Evolutionary conservation across 2,329 filamentous ascomycete genomes (phyloP).

Genomic region (Epichloe hybrida): DNA sequence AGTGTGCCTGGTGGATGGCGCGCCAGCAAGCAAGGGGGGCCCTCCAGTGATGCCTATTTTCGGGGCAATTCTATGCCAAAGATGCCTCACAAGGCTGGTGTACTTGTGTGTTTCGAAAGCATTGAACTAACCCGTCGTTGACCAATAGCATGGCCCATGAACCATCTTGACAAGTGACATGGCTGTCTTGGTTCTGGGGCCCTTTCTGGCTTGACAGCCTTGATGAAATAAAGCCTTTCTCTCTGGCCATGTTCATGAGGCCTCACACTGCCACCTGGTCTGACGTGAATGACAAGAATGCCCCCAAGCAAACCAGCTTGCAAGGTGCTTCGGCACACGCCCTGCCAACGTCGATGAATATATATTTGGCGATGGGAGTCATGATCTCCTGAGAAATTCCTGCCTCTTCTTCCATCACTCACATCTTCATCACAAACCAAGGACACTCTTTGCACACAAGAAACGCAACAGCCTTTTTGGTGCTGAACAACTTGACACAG

Average conservation of each 20-base stretch:
- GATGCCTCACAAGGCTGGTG: not conserved
- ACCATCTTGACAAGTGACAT: not conserved
- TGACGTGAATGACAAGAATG: not conserved
- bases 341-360: not conserved
- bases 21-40: not conserved
- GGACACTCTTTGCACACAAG: not conserved
- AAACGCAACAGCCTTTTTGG: not conserved
- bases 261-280: not conserved
- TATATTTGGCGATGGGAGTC: not conserved
- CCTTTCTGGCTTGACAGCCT: not conserved
- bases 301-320: not conserved
- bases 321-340: not conserved
- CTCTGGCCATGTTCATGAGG: not conserved
- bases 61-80: not conserved
- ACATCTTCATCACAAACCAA: not conserved
- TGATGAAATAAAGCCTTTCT: slow-evolving; percentile 1
- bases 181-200: not conserved
- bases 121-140: not conserved
- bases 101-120: not conserved
- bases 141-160: not conserved
- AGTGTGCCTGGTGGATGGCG: not conserved
- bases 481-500: not conserved
- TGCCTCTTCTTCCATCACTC: not conserved
- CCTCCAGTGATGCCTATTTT: not conserved
- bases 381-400: not conserved